phyloP scores from a whole-genome alignment of 2,329 filamentous ascomycete species.

The Dactylellina sp. region DNA sequence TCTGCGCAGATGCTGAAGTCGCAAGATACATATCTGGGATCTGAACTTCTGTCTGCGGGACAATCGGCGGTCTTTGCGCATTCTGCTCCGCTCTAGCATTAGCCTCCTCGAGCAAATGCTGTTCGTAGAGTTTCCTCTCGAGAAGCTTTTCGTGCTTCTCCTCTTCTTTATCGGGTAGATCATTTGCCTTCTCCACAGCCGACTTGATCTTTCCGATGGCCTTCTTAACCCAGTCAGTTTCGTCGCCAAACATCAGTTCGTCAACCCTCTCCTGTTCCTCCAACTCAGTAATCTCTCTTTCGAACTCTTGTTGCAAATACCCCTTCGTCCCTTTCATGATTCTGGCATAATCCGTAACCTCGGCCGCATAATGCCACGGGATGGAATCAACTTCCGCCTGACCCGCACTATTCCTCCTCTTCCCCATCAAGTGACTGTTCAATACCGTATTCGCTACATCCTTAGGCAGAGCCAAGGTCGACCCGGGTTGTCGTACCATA shows the following conservation, averaged over 20 bases:
- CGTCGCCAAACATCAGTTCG: constrained; percentile 89
- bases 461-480: constrained; percentile 86
- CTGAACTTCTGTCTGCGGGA: constrained; percentile 40
- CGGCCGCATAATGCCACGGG: constrained; percentile 94
- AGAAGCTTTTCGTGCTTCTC: constrained; percentile 34
- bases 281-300: constrained; percentile 80
- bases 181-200: constrained; percentile 77
- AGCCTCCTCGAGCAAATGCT: constrained; percentile 36
- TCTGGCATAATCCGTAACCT: constrained; percentile 92
- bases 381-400: constrained; percentile 69
- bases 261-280: constrained; percentile 85
- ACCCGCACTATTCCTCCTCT: constrained; percentile 6
- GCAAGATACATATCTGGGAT: constrained; percentile 53
- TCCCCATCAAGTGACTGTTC: constrained; percentile 6
- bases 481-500: constrained; percentile 81
- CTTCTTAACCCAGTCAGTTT: constrained; percentile 90
- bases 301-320: constrained; percentile 85
- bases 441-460: constrained; percentile 73
- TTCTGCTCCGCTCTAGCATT: constrained; percentile 35
- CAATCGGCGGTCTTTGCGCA: constrained; percentile 17
- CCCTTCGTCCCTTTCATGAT: constrained; percentile 93
- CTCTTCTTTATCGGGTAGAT: constrained; percentile 37
- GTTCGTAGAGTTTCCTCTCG: constrained; percentile 34
- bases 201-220: constrained; percentile 80
- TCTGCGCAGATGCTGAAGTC: constrained; percentile 42